These are phyloP conservation scores for Claviceps sp. DNA, from an alignment of 2,329 filamentous ascomycete species.

Conservation along the genomic window DNA sequence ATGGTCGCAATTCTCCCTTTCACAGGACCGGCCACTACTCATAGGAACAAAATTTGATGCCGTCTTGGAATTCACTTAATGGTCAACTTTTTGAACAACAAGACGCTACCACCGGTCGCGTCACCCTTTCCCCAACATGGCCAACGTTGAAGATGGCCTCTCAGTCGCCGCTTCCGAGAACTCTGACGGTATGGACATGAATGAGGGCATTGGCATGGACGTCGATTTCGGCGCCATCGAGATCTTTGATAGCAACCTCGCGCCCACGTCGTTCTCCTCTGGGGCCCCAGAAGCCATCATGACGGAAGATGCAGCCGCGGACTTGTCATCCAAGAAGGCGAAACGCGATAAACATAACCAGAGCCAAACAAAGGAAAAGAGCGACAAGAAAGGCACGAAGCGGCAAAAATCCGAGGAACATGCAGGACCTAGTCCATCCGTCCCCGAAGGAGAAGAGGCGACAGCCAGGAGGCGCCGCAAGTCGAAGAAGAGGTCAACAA, in stretches of 20 bases:
- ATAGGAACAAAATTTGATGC: slow-evolving; percentile 15
- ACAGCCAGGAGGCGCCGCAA: slow-evolving; percentile 13
- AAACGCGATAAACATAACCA: slow-evolving; percentile 18
- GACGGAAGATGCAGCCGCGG: slow-evolving; percentile 11
- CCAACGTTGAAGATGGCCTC: slow-evolving; percentile 12
- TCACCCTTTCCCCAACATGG: slow-evolving; percentile 9
- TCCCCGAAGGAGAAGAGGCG: slow-evolving; percentile 4
- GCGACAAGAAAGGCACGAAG: slow-evolving; percentile 16
- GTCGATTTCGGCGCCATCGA: slow-evolving; percentile 23
- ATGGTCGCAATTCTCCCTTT: slow-evolving; percentile 22
- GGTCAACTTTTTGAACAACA: slow-evolving; percentile 1
- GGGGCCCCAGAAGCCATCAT: slow-evolving; percentile 20
- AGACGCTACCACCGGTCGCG: neutral
- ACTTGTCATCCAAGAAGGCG: slow-evolving; percentile 13
- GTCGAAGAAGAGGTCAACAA: slow-evolving; percentile 12
- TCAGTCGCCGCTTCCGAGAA: slow-evolving; percentile 13
- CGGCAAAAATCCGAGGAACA: slow-evolving; percentile 6
- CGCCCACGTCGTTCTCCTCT: slow-evolving; percentile 18
- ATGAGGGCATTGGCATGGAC: slow-evolving; percentile 12
- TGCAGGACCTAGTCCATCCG: slow-evolving; percentile 5
- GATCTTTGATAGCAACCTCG: slow-evolving; percentile 25
- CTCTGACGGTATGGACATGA: slow-evolving; percentile 12
- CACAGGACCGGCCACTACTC: slow-evolving; percentile 17
- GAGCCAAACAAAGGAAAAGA: slow-evolving; percentile 12
- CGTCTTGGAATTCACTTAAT: slow-evolving; percentile 6